Base-by-base conservation (phyloP, 2,329 filamentous ascomycete genomes). In the Colletotrichum spinosum region DNA sequence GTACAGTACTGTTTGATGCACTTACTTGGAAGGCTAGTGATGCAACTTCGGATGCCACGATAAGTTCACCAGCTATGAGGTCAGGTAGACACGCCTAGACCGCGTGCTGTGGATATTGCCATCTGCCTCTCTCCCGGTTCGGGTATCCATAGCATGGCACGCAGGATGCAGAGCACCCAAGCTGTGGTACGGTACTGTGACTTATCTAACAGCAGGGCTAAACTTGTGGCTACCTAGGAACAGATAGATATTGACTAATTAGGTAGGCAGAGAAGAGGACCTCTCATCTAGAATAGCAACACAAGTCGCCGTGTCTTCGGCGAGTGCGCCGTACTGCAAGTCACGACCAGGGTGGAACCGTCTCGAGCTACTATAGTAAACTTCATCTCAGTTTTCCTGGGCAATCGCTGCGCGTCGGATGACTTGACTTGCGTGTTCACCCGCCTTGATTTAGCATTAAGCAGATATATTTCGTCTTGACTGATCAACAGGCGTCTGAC, bases 61-160 rank as follows among this genome's bases (percentile, higher is more conserved):
- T 34, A 34, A 61, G 51, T 51, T 65, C 17, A 41, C 44, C 25
- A 46, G 11, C 51, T 42, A 49, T 65, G 58, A 65, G 58, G 58
- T 65, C 58, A 62, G 48, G 58, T 38, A 45, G 62, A 38, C 48
- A 15, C 41, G 35, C 38, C 49, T 53, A 15, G 55, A 34, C 49
- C 37, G 44, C 35, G 44, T 44, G 10, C 46, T 42, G 56, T 65
- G 61, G 60, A 44, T 54, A 49, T 50, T 45, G n/a, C 49, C 38
- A 17, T 10, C 42, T 25, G 41, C 44, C 44, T 34, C 6, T 41
- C 45, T 39, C 54, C 15, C 34, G 38, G 38, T n/a, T 45, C 33
- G 37, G 25, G 25, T 25, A 25, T 25, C 25, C 25, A 25, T 25
- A 25, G 25, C 25, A 25, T 25, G 25, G 25, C 25, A 25, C 25